These are phyloP conservation scores for Blastomyces percursus DNA, from an alignment of 2,329 filamentous ascomycete species.

Conservation along the genomic window DNA sequence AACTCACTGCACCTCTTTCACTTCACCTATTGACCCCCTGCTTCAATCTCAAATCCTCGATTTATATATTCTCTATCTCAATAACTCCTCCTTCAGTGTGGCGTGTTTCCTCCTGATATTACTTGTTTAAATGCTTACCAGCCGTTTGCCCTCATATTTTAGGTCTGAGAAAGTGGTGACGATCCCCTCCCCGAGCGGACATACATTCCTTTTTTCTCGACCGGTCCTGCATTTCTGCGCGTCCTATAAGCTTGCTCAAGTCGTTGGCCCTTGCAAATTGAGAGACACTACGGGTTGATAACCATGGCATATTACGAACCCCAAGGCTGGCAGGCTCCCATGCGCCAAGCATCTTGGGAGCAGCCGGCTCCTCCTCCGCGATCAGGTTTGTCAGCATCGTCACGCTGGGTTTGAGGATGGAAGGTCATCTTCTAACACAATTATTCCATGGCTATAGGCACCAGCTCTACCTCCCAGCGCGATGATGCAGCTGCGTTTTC, in stretches of 20 bases:
- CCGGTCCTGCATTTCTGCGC: background rate
- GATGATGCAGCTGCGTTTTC: slow-evolving; percentile 71
- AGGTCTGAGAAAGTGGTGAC: background rate
- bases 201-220: slow-evolving; percentile 2
- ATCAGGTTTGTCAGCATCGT: slow-evolving; percentile 46
- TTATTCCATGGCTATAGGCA: slow-evolving; percentile 42
- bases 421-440: slow-evolving; percentile 4
- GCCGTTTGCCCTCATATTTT: background rate
- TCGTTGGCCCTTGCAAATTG: slow-evolving; percentile 1
- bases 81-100: background rate
- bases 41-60: background rate
- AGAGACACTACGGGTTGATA: slow-evolving; percentile 7
- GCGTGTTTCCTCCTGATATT: slow-evolving; percentile 12
- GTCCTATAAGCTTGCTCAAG: background rate
- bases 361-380: slow-evolving; percentile 60
- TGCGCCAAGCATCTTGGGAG: slow-evolving; percentile 60
- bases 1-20: background rate
- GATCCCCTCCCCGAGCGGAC: background rate
- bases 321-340: slow-evolving; percentile 51
- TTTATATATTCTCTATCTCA: background rate
- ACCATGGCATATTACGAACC: slow-evolving; percentile 62
- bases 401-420: slow-evolving; percentile 1
- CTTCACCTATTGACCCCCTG: background rate
- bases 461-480: slow-evolving; percentile 61
- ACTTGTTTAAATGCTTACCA: slow-evolving; percentile 10